phyloP scores from a whole-genome alignment of 345 rosid species.

The Brassica cretica region DNA sequence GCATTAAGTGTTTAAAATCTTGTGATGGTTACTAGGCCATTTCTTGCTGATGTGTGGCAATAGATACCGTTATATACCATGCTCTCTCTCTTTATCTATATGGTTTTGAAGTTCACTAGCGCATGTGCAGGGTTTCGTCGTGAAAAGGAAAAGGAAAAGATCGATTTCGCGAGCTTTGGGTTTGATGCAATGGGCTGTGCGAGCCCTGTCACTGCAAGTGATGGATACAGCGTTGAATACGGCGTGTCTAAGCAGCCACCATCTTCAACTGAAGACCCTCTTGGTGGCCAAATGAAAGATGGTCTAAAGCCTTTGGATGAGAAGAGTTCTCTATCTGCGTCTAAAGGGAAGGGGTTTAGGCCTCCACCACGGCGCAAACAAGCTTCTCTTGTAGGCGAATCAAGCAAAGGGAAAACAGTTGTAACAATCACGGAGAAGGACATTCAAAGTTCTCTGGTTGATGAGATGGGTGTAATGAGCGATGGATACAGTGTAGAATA shows the following conservation, averaged over 20 bases:
- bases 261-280: constrained; percentile 22
- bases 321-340: background rate
- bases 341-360: background rate
- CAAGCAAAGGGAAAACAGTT: background rate
- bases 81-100: background rate
- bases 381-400: background rate
- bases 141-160: constrained; percentile 22
- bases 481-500: constrained; percentile 44
- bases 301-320: constrained; percentile 28
- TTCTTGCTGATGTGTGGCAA: background rate
- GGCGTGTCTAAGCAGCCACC: constrained; percentile 37
- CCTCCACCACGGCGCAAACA: background rate
- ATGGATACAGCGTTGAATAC: constrained; percentile 33
- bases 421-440: background rate
- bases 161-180: constrained; percentile 30
- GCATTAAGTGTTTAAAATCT: too few species aligned
- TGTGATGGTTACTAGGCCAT: background rate
- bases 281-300: constrained; percentile 4
- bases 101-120: constrained; percentile 2
- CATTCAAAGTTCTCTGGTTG: constrained; percentile 23
- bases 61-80: background rate
- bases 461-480: constrained; percentile 56
- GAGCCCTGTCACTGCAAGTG: constrained; percentile 26
- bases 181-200: constrained; percentile 29
- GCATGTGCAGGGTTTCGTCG: constrained; percentile 27